Base-by-base conservation (phyloP, 257 asterid genomes). In the Coffea eugenioides region DNA sequence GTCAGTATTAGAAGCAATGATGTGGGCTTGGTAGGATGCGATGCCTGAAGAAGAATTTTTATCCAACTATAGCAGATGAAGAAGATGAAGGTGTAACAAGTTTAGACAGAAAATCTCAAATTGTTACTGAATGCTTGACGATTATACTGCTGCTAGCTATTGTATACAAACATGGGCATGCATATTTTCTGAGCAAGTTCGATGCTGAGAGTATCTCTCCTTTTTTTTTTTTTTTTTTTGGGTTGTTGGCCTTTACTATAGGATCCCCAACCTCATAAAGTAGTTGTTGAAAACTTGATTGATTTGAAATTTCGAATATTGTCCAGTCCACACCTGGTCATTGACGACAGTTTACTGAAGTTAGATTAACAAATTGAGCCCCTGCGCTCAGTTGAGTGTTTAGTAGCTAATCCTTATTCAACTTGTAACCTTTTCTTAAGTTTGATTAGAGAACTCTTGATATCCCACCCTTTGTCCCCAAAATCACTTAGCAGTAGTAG, bases 1-100 rank as follows among this genome's bases (percentile, higher is more conserved):
- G 25, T 52, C 79, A 80, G 79, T 11, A 41, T 41, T 66, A 67
- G 79, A 66, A 77, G 51, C 75, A 80, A 67, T 54, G 75, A 65
- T 21, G 74, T 54, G 64, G 80, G 76, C 70, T 27, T 54, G 83
- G 61, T 34, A 70, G 76, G 61, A 57, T 66, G 43, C n/a, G 52
- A 69, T 15, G 56, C 49, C 39, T 41, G 68, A 78, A 69, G 76
- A 69, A 21, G 27, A 62, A 36, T 51, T 27, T 65, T 27, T 25
- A 52, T 78, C 61, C 74, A 41, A 25, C 34, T 48, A 21, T 65
- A 70, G 73, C 48, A 31, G 67, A n/a, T 43, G 82, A 73, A 65
- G 79, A 80, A 39, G 76, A 51, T 46, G 43, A 52, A 71, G 78
- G 20, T 56, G 64, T 75, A 80, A 66, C 74, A 25, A 57, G 70